Percentiles rank a stretch among this genome's conserved stretches.
These are phyloP conservation scores for Fusarium dlaminii DNA, from an alignment of 2,329 filamentous ascomycete genomes.

Conservation along the genomic window DNA sequence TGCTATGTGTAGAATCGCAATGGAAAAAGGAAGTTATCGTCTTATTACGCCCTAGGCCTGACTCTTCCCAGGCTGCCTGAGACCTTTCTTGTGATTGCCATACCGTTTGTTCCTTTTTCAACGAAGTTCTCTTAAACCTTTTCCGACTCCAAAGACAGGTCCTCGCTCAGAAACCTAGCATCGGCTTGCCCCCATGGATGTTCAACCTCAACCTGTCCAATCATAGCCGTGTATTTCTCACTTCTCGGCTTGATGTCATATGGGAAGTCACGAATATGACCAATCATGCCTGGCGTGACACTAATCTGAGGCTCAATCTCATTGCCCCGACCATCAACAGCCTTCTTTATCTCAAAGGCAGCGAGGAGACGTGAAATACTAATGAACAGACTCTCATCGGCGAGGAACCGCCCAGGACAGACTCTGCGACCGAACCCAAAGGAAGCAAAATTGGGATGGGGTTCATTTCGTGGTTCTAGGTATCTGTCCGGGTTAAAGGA, in stretches of 20 bases:
- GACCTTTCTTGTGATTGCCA: too few relatives aligned
- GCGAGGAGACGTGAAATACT: not conserved
- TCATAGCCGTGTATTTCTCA: not conserved
- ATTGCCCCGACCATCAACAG: not conserved
- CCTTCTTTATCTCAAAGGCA: not conserved
- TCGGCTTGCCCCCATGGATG: not conserved
- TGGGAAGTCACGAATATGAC: not conserved
- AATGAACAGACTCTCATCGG: not conserved
- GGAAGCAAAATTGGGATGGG: not conserved
- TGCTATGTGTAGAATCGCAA: too few relatives aligned
- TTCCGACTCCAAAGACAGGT: not conserved
- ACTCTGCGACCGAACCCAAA: constrained; percentile 14
- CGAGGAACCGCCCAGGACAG: not conserved
- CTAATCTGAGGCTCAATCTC: not conserved
- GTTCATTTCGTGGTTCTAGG: constrained; percentile 3
- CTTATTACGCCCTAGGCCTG: rapidly evolving
- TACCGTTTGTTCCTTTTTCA: rapidly evolving
- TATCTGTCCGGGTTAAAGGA: constrained; percentile 41
- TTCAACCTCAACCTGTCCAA: not conserved
- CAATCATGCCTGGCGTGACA: not conserved
- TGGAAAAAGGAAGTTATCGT: not conserved
- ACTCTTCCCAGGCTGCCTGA: rapidly evolving
- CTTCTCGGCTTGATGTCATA: not conserved
- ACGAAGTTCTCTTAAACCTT: rapidly evolving
- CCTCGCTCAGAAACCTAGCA: not conserved